A percentile compares a stretch with the other conserved stretches of the same genome.
Conservation (phyloP, 2,329 filamentous ascomycete genomes). For the Calonectria ilicicola region DNA sequence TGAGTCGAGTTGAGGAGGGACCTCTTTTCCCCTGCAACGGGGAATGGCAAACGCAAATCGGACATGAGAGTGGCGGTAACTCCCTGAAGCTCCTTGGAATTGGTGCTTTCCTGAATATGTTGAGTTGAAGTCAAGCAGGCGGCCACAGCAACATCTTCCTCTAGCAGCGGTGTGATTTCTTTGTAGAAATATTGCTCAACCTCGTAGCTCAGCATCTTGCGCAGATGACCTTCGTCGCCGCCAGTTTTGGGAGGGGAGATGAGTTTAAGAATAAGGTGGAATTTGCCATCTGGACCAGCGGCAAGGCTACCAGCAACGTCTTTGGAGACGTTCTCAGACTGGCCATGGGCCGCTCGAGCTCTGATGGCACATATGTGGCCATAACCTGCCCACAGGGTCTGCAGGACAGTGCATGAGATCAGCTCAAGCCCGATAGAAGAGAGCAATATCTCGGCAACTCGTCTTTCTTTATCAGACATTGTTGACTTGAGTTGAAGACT, state of each 20-base stretch:
- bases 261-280: constrained; percentile 68
- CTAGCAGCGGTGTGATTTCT: constrained; percentile 63
- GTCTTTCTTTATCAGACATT: constrained; percentile 27
- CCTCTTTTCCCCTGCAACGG: constrained; percentile 67
- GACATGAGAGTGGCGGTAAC: constrained; percentile 68
- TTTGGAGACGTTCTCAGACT: constrained; percentile 27
- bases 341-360: constrained; percentile 50
- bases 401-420: constrained; percentile 52
- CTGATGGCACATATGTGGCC: constrained; percentile 67
- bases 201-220: constrained; percentile 76
- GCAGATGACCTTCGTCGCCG: constrained; percentile 70
- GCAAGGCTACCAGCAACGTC: constrained; percentile 15
- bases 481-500: too few species aligned
- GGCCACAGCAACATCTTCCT: constrained; percentile 59
- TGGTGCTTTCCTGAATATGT: constrained; percentile 35
- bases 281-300: constrained; percentile 34
- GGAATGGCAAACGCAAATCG: constrained; percentile 65
- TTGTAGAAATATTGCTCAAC: constrained; percentile 76
- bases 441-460: constrained; percentile 55
- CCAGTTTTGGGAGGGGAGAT: constrained; percentile 58
- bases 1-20: constrained; percentile 59
- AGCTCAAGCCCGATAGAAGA: constrained; percentile 55
- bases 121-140: constrained; percentile 60
- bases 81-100: constrained; percentile 47
- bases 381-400: constrained; percentile 65